Evolutionary conservation across 2,329 filamentous ascomycete genomes (phyloP), one percentile per base, ranked within the genome.

Genomic region (Karstenula rhodostoma): DNA sequence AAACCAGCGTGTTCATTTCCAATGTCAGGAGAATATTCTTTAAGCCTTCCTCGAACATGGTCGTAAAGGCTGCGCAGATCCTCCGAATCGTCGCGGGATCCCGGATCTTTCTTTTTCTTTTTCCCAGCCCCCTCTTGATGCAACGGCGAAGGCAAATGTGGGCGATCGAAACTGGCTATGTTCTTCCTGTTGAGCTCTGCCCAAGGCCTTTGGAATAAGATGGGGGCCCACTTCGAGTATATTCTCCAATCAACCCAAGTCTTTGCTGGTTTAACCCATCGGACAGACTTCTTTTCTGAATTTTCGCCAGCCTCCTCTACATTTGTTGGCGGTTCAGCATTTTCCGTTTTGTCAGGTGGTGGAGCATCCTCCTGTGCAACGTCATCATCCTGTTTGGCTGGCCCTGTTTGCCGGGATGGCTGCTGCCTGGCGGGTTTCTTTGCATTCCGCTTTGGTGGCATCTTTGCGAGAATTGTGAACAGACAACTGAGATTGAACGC

Each of bases 371-470:
- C 22, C 22, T 40, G 3, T 7, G 22, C 19, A 10, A 1, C 49
- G 25, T 52, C 32, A 15, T 40, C 48, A n/a, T 40, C 29, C 19
- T 42, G 23, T 27, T 42, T 25, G 37, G 10, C 19, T n/a, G 33
- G 29, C 13, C n/a, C 17, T 52, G 27, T 42, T n/a, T 37, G 37
- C n/a, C 10, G 29, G 29, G 29, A 22, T 13, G 29, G 35, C 35
- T 40, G 32, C 9, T 35, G 2, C 27, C 25, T 9, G 25, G 47
- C 17, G 22, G 17, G 17, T 8, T 49, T 33, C 27, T 27, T 51
- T n/a, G n/a, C n/a, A n/a, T n/a, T 51, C 3, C 48, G 48, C 49
- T 52, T 52, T 23, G 33, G 49, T 29, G 51, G 15, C 51, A 54
- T 54, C n/a, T 23, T 25, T 32, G n/a, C n/a, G 17, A 44, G 12